A percentile compares a stretch with the other conserved stretches of the same genome.
Evolutionary conservation across 2,329 filamentous ascomycete species (phyloP).

Genomic region (Cladosporium sp.): DNA sequence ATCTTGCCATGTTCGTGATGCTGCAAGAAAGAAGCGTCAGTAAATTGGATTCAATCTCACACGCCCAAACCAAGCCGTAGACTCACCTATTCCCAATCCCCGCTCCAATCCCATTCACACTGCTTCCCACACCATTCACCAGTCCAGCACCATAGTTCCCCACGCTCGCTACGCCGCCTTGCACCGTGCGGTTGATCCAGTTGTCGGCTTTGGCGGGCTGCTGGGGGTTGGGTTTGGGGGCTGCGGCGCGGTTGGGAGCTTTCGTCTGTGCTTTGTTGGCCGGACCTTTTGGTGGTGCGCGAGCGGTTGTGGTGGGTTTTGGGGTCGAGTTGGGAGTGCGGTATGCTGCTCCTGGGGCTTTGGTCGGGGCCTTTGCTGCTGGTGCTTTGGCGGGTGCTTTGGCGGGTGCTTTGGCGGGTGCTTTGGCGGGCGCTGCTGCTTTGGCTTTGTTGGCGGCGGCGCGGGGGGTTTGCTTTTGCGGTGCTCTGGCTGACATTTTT

Average conservation of each 20-base stretch:
- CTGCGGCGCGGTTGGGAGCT: background rate
- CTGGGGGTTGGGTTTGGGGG: conserved; percentile 7
- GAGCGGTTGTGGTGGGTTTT: conserved; percentile 14
- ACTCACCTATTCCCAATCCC: conserved; percentile 39
- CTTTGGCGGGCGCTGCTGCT: conserved; percentile 13
- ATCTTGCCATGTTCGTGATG: conserved; percentile 40
- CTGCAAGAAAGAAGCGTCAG: conserved; percentile 21
- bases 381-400: conserved; percentile 10
- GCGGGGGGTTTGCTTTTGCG: conserved; percentile 15
- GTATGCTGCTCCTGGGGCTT: too few relatives aligned
- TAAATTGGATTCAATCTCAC: background rate
- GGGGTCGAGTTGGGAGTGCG: conserved; percentile 12
- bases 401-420: conserved; percentile 15
- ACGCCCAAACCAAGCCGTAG: background rate
- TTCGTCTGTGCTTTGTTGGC: conserved; percentile 4
- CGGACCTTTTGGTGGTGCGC: conserved; percentile 9
- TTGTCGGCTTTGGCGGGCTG: conserved; percentile 28
- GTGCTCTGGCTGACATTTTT: conserved; percentile 13
- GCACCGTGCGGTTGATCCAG: conserved; percentile 44
- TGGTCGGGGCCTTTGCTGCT: conserved; percentile 9
- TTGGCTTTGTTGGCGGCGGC: conserved; percentile 4
- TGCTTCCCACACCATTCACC: conserved; percentile 41
- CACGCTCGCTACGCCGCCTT: conserved; percentile 38
- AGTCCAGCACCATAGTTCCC: conserved; percentile 42
- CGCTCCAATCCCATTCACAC: conserved; percentile 43